Percentiles rank a stretch among this genome's conserved stretches.
phyloP scores from a whole-genome alignment of 352 stramenopile genomes.

The Pythium insidiosum region DNA sequence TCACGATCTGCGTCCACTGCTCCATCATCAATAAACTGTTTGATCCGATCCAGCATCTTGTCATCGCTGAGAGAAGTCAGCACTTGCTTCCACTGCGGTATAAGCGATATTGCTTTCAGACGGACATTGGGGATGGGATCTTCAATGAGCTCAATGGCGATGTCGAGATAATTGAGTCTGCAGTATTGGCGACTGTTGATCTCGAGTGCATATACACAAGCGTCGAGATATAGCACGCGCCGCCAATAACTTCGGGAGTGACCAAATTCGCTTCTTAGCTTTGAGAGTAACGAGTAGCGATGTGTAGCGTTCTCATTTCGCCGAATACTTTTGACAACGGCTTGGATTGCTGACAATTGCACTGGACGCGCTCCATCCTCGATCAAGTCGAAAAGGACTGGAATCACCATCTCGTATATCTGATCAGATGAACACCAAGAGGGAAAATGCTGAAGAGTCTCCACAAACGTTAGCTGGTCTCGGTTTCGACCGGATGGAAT shows the following conservation, averaged over 20 bases:
- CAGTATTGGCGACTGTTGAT: constrained; percentile 74
- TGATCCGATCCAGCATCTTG: constrained; percentile 67
- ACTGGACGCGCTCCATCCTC: constrained; percentile 70
- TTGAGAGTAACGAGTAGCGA: constrained; percentile 60
- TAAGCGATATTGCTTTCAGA: constrained; percentile 54
- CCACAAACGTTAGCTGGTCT: constrained; percentile 59
- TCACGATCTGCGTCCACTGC: constrained; percentile 59
- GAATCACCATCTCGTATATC: constrained; percentile 67
- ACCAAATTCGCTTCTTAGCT: constrained; percentile 61
- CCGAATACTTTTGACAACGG: constrained; percentile 60
- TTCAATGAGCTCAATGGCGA: constrained; percentile 68
- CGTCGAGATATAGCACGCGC: constrained; percentile 66
- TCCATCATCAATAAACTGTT: constrained; percentile 51
- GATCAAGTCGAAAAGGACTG: constrained; percentile 71
- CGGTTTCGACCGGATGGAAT: constrained; percentile 54
- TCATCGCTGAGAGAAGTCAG: constrained; percentile 49
- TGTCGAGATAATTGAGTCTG: constrained; percentile 64
- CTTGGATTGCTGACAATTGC: constrained; percentile 53
- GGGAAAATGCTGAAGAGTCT: constrained; percentile 50
- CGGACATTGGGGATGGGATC: constrained; percentile 69
- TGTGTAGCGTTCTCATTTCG: constrained; percentile 60
- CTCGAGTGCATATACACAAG: constrained; percentile 43
- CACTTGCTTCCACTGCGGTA: constrained; percentile 58
- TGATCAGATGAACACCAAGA: constrained; percentile 47
- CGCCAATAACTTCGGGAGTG: constrained; percentile 71